Conservation (phyloP, 306 rosid genomes). For the Senna siamea region DNA sequence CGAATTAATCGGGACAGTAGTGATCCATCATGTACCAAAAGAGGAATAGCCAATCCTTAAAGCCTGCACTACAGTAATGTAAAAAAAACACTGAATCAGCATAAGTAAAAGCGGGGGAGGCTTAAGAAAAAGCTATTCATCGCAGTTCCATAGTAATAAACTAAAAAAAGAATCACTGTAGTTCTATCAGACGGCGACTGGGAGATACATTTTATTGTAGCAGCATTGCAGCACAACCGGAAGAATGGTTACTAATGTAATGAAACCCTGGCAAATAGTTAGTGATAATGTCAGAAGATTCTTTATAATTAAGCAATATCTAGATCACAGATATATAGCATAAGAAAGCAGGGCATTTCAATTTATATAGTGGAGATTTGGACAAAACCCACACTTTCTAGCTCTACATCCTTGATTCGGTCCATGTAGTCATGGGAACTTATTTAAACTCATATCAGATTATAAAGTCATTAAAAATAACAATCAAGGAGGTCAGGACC, state of each 20-base stretch:
- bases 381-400: background rate
- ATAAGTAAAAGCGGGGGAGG: constrained; percentile 14
- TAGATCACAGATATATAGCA: constrained; percentile 6
- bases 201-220: constrained; percentile 34
- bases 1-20: constrained; percentile 15
- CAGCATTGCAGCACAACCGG: constrained; percentile 34
- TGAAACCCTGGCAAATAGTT: constrained; percentile 33
- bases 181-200: constrained; percentile 12
- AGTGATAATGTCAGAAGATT: constrained; percentile 28
- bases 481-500: background rate
- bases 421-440: background rate
- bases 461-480: background rate
- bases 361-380: constrained; percentile 1
- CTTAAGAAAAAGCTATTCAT: constrained; percentile 5
- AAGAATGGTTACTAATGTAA: background rate
- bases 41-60: constrained; percentile 20
- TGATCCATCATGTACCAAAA: constrained; percentile 21
- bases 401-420: background rate
- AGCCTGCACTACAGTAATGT: constrained; percentile 21
- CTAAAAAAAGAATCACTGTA: constrained; percentile 32
- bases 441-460: background rate
- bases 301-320: background rate
- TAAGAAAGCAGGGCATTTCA: constrained; percentile 2
- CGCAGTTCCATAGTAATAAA: constrained; percentile 9
- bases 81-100: constrained; percentile 26